These are phyloP conservation scores for Clitocybe nebularis DNA, from an alignment of 1,284 basidiomycete species.

Conservation along the genomic window DNA sequence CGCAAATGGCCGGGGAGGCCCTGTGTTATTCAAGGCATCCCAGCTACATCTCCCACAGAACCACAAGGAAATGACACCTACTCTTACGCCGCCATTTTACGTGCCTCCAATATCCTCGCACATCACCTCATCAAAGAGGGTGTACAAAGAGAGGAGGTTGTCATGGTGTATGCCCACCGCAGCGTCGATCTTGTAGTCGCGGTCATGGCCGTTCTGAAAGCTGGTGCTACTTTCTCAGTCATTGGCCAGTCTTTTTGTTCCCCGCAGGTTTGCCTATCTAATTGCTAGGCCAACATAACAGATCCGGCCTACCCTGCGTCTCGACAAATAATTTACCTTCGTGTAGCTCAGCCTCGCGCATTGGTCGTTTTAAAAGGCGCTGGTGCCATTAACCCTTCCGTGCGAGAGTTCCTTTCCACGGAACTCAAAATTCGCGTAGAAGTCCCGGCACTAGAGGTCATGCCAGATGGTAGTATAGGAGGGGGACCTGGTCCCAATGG, in stretches of 20 bases:
- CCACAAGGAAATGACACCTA: slow-evolving; percentile 61
- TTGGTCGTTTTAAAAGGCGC: slow-evolving; percentile 92
- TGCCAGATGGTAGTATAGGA: slow-evolving; percentile 56
- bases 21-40: slow-evolving; percentile 80
- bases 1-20: slow-evolving; percentile 70
- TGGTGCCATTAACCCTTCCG: slow-evolving; percentile 76
- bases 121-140: slow-evolving; percentile 88
- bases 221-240: slow-evolving; percentile 96
- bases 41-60: slow-evolving; percentile 35
- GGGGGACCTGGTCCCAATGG: slow-evolving; percentile 53
- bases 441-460: slow-evolving; percentile 85
- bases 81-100: slow-evolving; percentile 81
- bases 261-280: background rate
- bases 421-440: slow-evolving; percentile 90
- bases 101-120: slow-evolving; percentile 86
- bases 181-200: slow-evolving; percentile 97
- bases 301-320: slow-evolving; percentile 97
- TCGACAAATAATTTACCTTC: slow-evolving; percentile 93
- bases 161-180: slow-evolving; percentile 98
- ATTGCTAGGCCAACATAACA: slow-evolving; percentile 27
- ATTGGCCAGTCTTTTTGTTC: slow-evolving; percentile 61
- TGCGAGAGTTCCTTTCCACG: slow-evolving; percentile 80
- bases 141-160: slow-evolving; percentile 91
- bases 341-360: slow-evolving; percentile 92
- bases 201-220: slow-evolving; percentile 96